phyloP scores from a whole-genome alignment of 768 basidiomycete genomes.

The Mycena polygramma region DNA sequence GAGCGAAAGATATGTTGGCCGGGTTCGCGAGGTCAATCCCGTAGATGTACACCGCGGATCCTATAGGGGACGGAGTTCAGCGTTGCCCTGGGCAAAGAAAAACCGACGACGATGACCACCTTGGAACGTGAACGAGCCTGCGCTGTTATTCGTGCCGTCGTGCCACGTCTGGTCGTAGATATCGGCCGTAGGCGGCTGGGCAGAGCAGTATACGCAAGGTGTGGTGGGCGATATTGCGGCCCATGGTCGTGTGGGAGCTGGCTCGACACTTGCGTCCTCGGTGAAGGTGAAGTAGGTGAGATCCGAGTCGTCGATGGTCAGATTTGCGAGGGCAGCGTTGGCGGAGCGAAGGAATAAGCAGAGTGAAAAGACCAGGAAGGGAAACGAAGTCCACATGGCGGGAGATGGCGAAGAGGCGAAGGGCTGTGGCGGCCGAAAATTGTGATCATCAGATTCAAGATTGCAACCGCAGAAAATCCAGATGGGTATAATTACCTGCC shows the following conservation, averaged over 20 bases:
- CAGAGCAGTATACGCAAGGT: slow-evolving; percentile 23
- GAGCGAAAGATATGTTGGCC: slow-evolving; percentile 29
- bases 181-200: slow-evolving; percentile 11
- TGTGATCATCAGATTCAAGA: no score
- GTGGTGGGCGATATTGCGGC: slow-evolving; percentile 8
- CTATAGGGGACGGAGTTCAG: no score
- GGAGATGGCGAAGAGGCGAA: no score
- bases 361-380: not conserved
- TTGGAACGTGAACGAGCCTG: no score
- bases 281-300: slow-evolving; percentile 1
- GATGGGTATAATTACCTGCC: no score
- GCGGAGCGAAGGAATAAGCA: not conserved
- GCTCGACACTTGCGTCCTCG: not conserved
- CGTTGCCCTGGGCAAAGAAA: no score
- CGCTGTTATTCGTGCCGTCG: slow-evolving; percentile 3
- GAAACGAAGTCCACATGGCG: no score
- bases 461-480: no score
- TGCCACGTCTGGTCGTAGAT: slow-evolving; percentile 25
- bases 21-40: slow-evolving; percentile 31
- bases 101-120: no score
- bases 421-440: no score
- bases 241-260: slow-evolving; percentile 2
- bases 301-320: slow-evolving; percentile 25
- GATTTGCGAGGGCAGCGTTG: slow-evolving; percentile 1
- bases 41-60: slow-evolving; percentile 7